Evolutionary conservation across 1,284 basidiomycete genomes (phyloP).

Genomic region (Neolentinus lepideus): DNA sequence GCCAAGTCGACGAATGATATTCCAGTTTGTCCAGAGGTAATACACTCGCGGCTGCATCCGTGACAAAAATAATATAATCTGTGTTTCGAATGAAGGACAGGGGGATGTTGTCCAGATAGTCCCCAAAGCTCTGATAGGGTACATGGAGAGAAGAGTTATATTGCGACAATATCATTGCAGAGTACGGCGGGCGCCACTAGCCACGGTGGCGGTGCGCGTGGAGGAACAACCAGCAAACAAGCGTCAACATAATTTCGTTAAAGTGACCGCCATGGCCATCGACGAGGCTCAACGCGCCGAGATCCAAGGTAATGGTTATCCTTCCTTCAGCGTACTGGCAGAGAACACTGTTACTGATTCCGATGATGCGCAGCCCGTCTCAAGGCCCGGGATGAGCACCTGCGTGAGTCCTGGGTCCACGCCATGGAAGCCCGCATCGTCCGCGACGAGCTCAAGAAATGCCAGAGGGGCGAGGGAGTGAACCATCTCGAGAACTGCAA

Average conservation of each 20-base stretch:
- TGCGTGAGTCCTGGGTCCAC: constrained; percentile 92
- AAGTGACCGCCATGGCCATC: background rate
- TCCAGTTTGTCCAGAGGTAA: background rate
- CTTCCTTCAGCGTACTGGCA: background rate
- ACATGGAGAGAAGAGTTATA: background rate
- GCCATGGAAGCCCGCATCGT: constrained; percentile 93
- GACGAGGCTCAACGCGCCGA: background rate
- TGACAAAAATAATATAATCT: background rate
- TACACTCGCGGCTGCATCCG: background rate
- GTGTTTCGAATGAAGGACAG: background rate
- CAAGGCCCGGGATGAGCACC: constrained; percentile 65
- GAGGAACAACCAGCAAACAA: background rate
- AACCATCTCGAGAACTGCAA: constrained; percentile 89
- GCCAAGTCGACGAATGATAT: background rate
- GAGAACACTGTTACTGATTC: background rate
- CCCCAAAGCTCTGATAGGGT: background rate
- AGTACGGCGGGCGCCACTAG: too few species aligned
- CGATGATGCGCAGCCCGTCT: constrained; percentile 39
- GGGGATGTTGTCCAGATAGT: background rate
- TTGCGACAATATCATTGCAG: background rate
- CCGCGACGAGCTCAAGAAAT: constrained; percentile 86
- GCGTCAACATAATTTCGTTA: background rate
- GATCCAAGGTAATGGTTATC: background rate
- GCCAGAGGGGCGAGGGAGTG: constrained; percentile 87
- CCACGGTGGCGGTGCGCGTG: background rate